Evolutionary conservation across 2,329 filamentous ascomycete genomes (phyloP), one percentile per base, ranked within the genome.

Genomic region (Fusarium sp.): DNA sequence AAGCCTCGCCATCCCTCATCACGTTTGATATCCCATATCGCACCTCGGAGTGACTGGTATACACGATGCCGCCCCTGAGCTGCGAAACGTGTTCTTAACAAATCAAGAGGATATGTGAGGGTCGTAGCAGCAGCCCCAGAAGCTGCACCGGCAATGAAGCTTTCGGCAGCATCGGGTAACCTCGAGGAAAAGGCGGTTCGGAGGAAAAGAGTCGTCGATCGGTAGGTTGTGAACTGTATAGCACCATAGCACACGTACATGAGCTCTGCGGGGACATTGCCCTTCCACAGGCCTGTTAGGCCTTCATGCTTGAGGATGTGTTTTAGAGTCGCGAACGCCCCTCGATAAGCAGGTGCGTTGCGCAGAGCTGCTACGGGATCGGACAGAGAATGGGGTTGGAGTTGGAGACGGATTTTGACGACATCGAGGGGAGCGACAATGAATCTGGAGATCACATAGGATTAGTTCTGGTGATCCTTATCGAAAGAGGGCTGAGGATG

Each of bases 361-460:
- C 82, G 82, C 68, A 88, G 84, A 42, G 90, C 84, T 44, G 89
- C 86, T 12, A 89, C 80, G 4, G 93, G 92, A 76, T 95, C 91
- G 73, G 91, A 91, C 63, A 93, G 88, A 48, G 93, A 94, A 82
- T 97, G 92, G 43, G 92, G 89, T 80, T 98, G 96, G 20, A 99
- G 89, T 79, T 99, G 96, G 44, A 98, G 90, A 46, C 96, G 93
- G 81, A 99, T 99, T 84, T 99, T 98, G 82, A 98, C 90, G 68
- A 99, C 96, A 80, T 99, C 96, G 71, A 99, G 92, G 54, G 96
- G 96, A 20, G 96, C 93, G 77, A 98, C 91, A 77, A 96, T 89
- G 84, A 99, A 98, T 78, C 93, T 94, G 41, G 73, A 33, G 52
- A 10, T 16, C 23, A 48, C 3, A 47, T 21, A 48, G 26, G 24